Evolutionary conservation across 306 rosid genomes (phyloP), one percentile per base, ranked within the genome.

Genomic region (Quercus alba): DNA sequence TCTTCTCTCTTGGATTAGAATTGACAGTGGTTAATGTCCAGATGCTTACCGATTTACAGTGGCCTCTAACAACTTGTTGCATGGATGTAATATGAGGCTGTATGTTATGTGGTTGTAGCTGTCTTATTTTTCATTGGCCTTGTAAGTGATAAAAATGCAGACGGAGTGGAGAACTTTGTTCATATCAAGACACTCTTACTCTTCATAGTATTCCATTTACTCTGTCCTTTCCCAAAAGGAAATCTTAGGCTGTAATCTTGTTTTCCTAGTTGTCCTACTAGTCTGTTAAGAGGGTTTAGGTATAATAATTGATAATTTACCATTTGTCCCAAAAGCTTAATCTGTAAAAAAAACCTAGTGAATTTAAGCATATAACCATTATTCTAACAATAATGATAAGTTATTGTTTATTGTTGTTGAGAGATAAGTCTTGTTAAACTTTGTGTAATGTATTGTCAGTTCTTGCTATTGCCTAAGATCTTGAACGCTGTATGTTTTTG

Each of bases 61-160:
- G 46, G 3, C 46, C 11, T 7, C 46, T 38, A 38, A 38, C 11
- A 38, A 38, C 46, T 38, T 38, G 93, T 28, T 86, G 97, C 77
- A 94, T 94, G 99, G 99, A 93, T 95, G 98, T 97, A 93, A 68
- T 91, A 90, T 20, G 84, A 87, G 77, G 92, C 86, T 78, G 93
- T 95, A 74, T 92, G 90, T 61, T 86, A 94, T 15, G 97, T 95
- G 56, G 88, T 86, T 73, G 96, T 95, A 66, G 98, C 91, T 41
- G 97, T 91, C 83, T 90, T 94, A 57, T 95, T 95, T 90, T 93
- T 93, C 82, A 89, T 91, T 74, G 99, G 97, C 77, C 94, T 95
- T 85, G 97, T 91, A 90, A 93, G 98, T 82, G 58, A 79, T 58
- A 56, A 56, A 38, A 72, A 58, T 79, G 57, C 74, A 56, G 25